A percentile compares a stretch with the other conserved stretches of the same genome.
These are phyloP conservation scores for Podospora australis DNA, from an alignment of 495 filamentous ascomycete genomes.

Conservation along the genomic window DNA sequence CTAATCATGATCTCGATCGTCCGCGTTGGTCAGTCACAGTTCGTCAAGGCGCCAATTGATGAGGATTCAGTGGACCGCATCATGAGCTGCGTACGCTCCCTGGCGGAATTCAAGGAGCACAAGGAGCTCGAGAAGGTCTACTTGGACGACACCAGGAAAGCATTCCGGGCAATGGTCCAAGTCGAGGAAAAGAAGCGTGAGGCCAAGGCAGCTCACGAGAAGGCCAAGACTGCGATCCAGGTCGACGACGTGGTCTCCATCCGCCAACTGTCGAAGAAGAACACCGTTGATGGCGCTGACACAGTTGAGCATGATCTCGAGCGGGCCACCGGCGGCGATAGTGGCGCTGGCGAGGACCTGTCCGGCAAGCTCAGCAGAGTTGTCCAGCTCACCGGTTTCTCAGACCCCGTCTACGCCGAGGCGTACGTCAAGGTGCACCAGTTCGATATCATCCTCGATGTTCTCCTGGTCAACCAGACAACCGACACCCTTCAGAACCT, in stretches of 20 bases:
- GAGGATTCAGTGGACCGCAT: conserved; percentile 97
- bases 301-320: conserved; percentile 86
- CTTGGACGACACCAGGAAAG: conserved; percentile 91
- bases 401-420: conserved; percentile 95
- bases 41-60: conserved; percentile 94
- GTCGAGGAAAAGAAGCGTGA: conserved; percentile 95
- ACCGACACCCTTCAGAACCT: conserved; percentile 95
- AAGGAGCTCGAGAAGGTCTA: conserved; percentile 89
- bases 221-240: conserved; percentile 89
- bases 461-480: conserved; percentile 96
- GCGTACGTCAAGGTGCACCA: conserved; percentile 98
- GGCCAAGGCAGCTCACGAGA: conserved; percentile 83
- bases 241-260: conserved; percentile 92
- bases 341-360: conserved; percentile 67
- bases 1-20: conserved; percentile 99
- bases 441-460: conserved; percentile 97
- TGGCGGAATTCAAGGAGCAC: conserved; percentile 83
- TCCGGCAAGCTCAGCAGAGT: conserved; percentile 92
- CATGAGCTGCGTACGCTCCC: conserved; percentile 89
- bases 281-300: conserved; percentile 72
- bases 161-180: conserved; percentile 97
- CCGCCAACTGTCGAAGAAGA: conserved; percentile 89
- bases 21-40: conserved; percentile 93
- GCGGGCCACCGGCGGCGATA: conserved; percentile 88
- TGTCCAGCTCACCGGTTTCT: conserved; percentile 97